Conservation (phyloP, 768 basidiomycete genomes). For the Lyophyllum decastes region DNA sequence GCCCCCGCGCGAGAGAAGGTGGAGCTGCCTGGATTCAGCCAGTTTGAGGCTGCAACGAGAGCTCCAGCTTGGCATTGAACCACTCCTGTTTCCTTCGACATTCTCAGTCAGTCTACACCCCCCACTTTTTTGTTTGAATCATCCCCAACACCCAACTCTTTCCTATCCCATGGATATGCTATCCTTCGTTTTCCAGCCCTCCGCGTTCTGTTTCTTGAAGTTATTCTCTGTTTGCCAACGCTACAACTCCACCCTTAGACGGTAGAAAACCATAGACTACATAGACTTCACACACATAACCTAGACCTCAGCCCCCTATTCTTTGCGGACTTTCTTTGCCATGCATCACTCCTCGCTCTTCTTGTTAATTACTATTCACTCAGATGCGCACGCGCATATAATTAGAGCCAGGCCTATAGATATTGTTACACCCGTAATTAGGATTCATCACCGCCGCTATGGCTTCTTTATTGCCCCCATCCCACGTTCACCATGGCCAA, state of each 20-base stretch:
- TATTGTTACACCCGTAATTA: neutral
- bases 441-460: neutral
- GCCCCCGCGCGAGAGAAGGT: slow-evolving; percentile 32
- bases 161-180: neutral
- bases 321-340: neutral
- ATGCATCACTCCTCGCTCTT: neutral
- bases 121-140: neutral
- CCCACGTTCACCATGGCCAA: neutral
- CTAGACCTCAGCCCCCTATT: too few relatives aligned
- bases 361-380: neutral
- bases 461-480: neutral
- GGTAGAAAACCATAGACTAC: slow-evolving; percentile 1
- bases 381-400: neutral
- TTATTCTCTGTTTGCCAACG: neutral
- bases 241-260: slow-evolving; percentile 1
- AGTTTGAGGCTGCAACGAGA: slow-evolving; percentile 59
- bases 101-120: neutral
- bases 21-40: slow-evolving; percentile 63
- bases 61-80: slow-evolving; percentile 15
- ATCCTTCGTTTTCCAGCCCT: slow-evolving; percentile 19
- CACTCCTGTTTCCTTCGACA: slow-evolving; percentile 2
- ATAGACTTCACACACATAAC: neutral
- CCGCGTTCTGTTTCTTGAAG: neutral
- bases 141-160: neutral
- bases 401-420: neutral